Base-by-base conservation (phyloP, 805 yeast species). In the Saturnispora hagleri region DNA sequence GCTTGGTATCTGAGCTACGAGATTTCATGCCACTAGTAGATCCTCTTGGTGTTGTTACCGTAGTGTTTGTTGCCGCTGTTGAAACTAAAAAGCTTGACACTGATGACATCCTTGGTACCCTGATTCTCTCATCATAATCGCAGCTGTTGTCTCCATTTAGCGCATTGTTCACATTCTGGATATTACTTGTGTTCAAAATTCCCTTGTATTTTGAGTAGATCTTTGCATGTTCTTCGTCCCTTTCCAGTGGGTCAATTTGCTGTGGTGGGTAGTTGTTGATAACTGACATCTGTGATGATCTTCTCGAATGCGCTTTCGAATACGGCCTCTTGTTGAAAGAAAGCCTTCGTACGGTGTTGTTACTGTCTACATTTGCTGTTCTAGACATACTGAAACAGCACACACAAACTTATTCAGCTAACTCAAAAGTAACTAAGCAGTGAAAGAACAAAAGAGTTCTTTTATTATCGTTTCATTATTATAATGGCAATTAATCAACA, bases 151-250 rank as follows among this genome's bases (percentile, higher is more conserved):
- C 44, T 24, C 44, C 27, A 12, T 38, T 38, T 33, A 24, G 28
- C 73, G 68, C 77, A 76, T 74, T 47, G 80, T 61, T 10, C 82
- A 82, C 35, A 80, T 80, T 52, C 82, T 62, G 47, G 77, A 78
- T 57, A 20, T 12, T 18, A 10, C 22, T 20, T 1, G 20, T 38
- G 13, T 38, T 38, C 10, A 38, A 42, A 4, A 65, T 58, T 12
- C 70, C 70, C 43, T 58, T 62, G 51, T 65, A 66, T 36, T 62
- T 64, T 22, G 60, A 52, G 46, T 64, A 65, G 40, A 66, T 62
- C 43, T 53, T 57, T 7, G 58, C 56, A 55, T 64, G 69, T 48
- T 66, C 70, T 4, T 57, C 53, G 51, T 66, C 70, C 35, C 60
- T 57, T 40, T 57, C 57, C 4, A 63, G 53, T 9, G 56, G 54